Evolutionary conservation across 768 basidiomycete species (phyloP), one percentile per base, ranked within the genome.

Genomic region (Boletus rufocinnamomeus): DNA sequence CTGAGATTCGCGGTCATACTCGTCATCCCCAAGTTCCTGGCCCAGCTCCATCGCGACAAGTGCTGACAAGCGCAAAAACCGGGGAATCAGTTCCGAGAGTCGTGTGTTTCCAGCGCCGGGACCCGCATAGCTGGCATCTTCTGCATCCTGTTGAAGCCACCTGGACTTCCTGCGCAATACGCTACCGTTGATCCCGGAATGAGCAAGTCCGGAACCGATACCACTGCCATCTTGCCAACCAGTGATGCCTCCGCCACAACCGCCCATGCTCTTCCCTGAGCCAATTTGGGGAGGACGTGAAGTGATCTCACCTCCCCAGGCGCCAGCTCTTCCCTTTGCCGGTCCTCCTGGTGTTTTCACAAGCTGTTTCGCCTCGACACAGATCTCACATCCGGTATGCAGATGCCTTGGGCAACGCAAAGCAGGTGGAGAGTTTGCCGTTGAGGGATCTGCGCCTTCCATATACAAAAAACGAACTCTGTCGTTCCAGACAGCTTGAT

Each of bases 171-270:
- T 78, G 47, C 88, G 79, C 57, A 91, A 69, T 10, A 79, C 82
- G 58, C 79, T 88, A 13, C 88, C 89, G 25, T 75, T 64, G 13
- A 77, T 70, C 16, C 81, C 83, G 25, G 85, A 82, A 27, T 81
- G 76, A 27, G 85, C 75, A 30, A 91, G 78, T 4, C 89, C 89
- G 3, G 85, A 83, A 13, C 89, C 89, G 48, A 91, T 81, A 16
- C 89, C 89, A 59, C 81, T 83, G 7, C 87, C 86, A 52, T 91
- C 88, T 63, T 85, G 84, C 86, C 88, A 90, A 3, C 88, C 89
- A 2, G 83, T 83, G 43, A 91, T 79, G 1, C 84, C 83, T 9
- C 81, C 81, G 4, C 72, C 72, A 32, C 68, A 66, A 13, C 71
- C 69, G n/a, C 71, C 69, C 64, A 64, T 66, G 57, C 62, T 63